Percentiles rank a stretch among this genome's conserved stretches.
phyloP scores from a whole-genome alignment of 768 basidiomycete genomes.

The Trametes sanguinea region DNA sequence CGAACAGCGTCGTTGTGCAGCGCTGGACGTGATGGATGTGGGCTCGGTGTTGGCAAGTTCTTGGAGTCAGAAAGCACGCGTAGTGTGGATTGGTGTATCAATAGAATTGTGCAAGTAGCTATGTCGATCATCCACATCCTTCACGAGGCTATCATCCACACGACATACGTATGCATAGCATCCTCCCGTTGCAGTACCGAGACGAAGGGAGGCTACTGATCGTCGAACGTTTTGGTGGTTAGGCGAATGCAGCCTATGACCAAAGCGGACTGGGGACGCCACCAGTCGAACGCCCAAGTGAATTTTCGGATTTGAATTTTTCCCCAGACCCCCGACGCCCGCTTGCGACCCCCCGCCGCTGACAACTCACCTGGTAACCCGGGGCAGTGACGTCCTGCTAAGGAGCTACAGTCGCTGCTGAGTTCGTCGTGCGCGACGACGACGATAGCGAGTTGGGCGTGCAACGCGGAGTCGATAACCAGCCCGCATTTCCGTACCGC shows the following conservation, averaged over 20 bases:
- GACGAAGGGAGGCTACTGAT: too few relatives aligned
- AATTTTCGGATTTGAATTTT: slow-evolving; percentile 8
- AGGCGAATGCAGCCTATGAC: background rate
- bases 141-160: background rate
- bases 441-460: background rate
- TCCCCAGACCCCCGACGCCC: background rate
- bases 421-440: background rate
- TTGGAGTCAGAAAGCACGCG: background rate
- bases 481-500: background rate
- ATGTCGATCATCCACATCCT: background rate
- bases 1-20: slow-evolving; percentile 85
- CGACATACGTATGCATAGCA: too few relatives aligned
- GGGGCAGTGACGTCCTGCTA: background rate
- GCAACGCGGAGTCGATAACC: too few relatives aligned
- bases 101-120: slow-evolving; percentile 11
- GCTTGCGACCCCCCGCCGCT: background rate
- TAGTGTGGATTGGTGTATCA: slow-evolving; percentile 1
- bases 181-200: too few relatives aligned
- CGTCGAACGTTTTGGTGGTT: background rate
- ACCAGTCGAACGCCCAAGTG: background rate
- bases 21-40: slow-evolving; percentile 54
- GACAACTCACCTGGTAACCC: background rate
- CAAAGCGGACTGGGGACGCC: background rate
- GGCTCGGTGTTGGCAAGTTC: background rate
- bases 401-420: background rate